Base-by-base conservation (phyloP, 2,329 filamentous ascomycete genomes). In the Claviceps humidiphila region DNA sequence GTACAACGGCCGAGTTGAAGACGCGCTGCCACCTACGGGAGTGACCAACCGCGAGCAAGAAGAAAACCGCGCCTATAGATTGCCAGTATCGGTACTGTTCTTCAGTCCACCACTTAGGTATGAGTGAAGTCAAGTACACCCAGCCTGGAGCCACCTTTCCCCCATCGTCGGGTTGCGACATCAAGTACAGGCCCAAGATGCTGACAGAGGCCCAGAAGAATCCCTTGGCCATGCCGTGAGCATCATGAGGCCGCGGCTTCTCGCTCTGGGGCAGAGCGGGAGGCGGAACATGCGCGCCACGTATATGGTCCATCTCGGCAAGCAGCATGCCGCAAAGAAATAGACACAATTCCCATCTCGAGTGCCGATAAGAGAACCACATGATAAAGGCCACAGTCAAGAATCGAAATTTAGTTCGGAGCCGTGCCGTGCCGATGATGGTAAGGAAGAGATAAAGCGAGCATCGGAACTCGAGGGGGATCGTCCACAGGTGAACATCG, bases 401-500 rank as follows among this genome's bases (percentile, higher is more conserved):
- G 34, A 75, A 65, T 20, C 79, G 68, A 45, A 71, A 58, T 22
- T 53, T 53, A 11, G 66, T 69, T 40, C 69, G 68, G 37, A 79
- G 60, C 26, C 74, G 68, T 5, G 74, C 74, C 9, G 74, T 71
- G 20, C 70, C 77, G 4, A 80, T 54, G 22, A 80, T 63, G 13
- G 71, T 68, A 7, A 81, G 63, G 61, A 81, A 82, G 9, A 82
- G 69, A 53, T 77, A 69, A 61, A 82, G 72, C 2, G 76, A 80
- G 61, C 74, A 77, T 54, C 75, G 70, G 59, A 78, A 80, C 61
- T 82, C 79, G 47, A 80, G 72, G 2, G 79, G 78, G 44, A 82
- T 81, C 5, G 80, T 82, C 79, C 79, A 82, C 24, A 82, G 64
- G 55, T 82, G 79, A 26, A 77, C 70, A 58, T 81, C 77, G 58